Percentiles rank a stretch among this genome's conserved stretches.
phyloP scores from a whole-genome alignment of 2,329 filamentous ascomycete species.

The Fonsecaea pedrosoi region DNA sequence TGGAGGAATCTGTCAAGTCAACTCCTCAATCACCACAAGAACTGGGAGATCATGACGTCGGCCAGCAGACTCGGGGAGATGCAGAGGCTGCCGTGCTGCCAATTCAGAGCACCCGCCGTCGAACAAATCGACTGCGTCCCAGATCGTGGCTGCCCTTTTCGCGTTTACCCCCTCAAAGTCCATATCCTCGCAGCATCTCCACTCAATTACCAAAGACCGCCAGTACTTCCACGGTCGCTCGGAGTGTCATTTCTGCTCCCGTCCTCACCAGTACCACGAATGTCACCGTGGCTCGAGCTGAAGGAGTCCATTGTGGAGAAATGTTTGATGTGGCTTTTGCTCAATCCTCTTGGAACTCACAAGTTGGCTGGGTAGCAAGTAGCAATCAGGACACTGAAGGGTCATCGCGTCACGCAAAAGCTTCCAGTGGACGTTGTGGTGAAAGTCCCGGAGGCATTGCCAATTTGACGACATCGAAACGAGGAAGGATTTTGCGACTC shows the following conservation, averaged over 20 bases:
- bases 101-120: conserved; percentile 16
- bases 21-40: conserved; percentile 8
- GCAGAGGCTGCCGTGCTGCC: conserved; percentile 10
- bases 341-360: conserved; percentile 26
- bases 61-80: background rate
- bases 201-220: conserved; percentile 33
- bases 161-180: conserved; percentile 9
- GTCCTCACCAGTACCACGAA: conserved; percentile 41
- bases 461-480: conserved; percentile 12
- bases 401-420: background rate
- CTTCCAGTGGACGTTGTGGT: background rate
- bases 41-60: conserved; percentile 1
- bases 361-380: conserved; percentile 25
- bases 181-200: conserved; percentile 32
- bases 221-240: conserved; percentile 37
- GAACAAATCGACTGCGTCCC: conserved; percentile 27
- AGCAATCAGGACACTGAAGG: background rate
- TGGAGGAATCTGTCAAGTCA: conserved; percentile 10
- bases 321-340: conserved; percentile 29
- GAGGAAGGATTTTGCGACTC: conserved; percentile 22
- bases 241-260: conserved; percentile 39
- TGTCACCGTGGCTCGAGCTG: conserved; percentile 36
- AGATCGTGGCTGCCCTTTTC: conserved; percentile 38
- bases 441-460: background rate
- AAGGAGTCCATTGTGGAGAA: conserved; percentile 37